Evolutionary conservation across 176 grass and related monocot species (phyloP).

Genomic region (Paspalum notatum): DNA sequence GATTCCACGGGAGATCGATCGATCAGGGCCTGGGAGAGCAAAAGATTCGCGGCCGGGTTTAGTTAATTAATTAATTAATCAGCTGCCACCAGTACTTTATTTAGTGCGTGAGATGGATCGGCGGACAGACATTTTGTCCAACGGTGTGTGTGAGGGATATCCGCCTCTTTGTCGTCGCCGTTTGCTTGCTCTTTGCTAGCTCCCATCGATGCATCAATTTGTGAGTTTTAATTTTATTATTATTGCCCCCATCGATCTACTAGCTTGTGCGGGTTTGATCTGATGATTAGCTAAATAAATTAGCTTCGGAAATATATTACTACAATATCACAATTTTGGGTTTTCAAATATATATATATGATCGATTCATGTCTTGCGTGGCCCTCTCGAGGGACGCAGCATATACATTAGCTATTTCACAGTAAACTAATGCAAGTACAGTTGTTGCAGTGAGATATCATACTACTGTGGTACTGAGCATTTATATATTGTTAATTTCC

Average conservation of each 20-base stretch:
- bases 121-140: conserved; percentile 38
- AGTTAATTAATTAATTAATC: too few species aligned
- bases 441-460: conserved; percentile 27
- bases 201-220: not conserved
- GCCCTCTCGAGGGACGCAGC: not conserved
- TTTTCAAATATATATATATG: not conserved
- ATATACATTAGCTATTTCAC: not conserved
- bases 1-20: conserved; percentile 41
- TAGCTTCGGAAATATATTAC: too few species aligned
- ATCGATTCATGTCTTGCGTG: not conserved
- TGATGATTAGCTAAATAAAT: too few species aligned
- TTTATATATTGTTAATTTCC: conserved; percentile 19
- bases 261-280: too few species aligned
- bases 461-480: not conserved
- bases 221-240: not conserved
- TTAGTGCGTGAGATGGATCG: not conserved
- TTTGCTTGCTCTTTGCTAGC: not conserved
- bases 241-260: not conserved
- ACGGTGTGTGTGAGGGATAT: conserved; percentile 43
- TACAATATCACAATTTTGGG: not conserved
- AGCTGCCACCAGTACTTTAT: not conserved
- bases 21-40: not conserved
- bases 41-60: conserved; percentile 35
- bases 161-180: conserved; percentile 31
- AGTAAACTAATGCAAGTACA: conserved; percentile 21